Evolutionary conservation across 306 rosid species (phyloP), one percentile per base, ranked within the genome.

Genomic region (Cicer chorassanicum): DNA sequence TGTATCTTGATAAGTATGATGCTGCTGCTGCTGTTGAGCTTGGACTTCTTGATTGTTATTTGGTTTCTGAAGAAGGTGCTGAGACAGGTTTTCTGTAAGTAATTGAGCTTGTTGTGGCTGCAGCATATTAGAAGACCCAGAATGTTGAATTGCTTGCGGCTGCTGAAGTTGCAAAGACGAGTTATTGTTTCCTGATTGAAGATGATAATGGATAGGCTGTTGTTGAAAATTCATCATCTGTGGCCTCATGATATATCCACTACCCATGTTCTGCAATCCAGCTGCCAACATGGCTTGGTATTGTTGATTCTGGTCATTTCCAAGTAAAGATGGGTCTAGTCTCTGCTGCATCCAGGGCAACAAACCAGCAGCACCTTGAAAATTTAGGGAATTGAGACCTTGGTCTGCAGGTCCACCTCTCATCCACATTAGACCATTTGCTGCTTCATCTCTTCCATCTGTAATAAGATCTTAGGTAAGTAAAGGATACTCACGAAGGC

Each of bases 321-420:
- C 91, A 4, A 86, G 84, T 70, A 90, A 56, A 43, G 89, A 66
- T 39, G 98, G 85, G 78, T 92, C 96, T 44, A 90, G n/a, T 83
- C 93, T 87, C 87, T 87, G 96, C 82, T 90, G 96, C 91, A 90
- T 88, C 98, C 96, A 92, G 7, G 98, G 98, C 75, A 84, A 82
- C 84, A 89, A 69, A 64, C 96, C 92, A 61, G 76, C 89, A 45
- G 76, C 85, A 10, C 93, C 85, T 83, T 87, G 96, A 78, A 90
- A 90, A 68, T 88, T 92, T 39, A 90, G 71, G 40, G 96, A 88
- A 69, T 83, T 88, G 72, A 84, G 82, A 73, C 91, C 88, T 68
- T 85, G 89, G 16, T 92, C 98, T 75, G 85, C 88, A 9, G 87
- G 62, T 42, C 88, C 94, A 41, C 98, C 98, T 80, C 91, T 82